Evolutionary conservation across 2,329 filamentous ascomycete genomes (phyloP).

Genomic region (Xylariaceae sp.): DNA sequence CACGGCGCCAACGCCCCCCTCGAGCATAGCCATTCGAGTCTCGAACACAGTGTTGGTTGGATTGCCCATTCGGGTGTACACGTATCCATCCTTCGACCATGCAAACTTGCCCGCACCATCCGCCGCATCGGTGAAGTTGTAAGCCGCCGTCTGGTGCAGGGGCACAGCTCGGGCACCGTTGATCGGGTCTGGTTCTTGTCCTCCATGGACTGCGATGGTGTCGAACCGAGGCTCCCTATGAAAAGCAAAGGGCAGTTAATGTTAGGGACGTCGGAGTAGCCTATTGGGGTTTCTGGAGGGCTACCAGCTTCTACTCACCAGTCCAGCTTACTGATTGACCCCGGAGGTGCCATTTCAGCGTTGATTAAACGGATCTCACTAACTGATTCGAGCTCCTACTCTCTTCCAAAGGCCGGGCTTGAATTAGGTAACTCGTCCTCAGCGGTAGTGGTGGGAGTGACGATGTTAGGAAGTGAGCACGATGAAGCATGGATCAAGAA

Average conservation of each 20-base stretch:
- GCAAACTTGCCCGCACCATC: conserved; percentile 34
- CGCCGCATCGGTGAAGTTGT: conserved; percentile 33
- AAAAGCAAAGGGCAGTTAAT: conserved; percentile 1
- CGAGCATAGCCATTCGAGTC: conserved; percentile 33
- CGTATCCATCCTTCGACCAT: conserved; percentile 34
- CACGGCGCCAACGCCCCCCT: conserved; percentile 34
- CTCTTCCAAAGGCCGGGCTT: too few species aligned
- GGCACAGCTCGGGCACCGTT: conserved; percentile 29
- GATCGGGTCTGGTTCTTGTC: conserved; percentile 30
- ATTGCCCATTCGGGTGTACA: conserved; percentile 36
- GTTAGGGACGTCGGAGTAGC: conserved; percentile 14
- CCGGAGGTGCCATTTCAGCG: conserved; percentile 27
- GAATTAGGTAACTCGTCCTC: too few species aligned
- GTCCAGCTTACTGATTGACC: conserved; percentile 30
- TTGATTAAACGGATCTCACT: not conserved
- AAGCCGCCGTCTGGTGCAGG: conserved; percentile 28
- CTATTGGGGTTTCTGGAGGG: not conserved
- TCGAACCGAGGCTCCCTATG: conserved; percentile 27
- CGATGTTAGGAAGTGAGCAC: too few species aligned
- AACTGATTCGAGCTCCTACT: too few species aligned
- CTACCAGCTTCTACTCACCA: conserved; percentile 22
- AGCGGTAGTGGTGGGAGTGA: too few species aligned
- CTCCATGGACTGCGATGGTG: conserved; percentile 29
- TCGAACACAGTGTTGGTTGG: conserved; percentile 36
- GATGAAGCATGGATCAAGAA: too few species aligned